Base-by-base conservation (phyloP, 371 early-diverging fungal genomes). In the Nematocida ausubeli region DNA sequence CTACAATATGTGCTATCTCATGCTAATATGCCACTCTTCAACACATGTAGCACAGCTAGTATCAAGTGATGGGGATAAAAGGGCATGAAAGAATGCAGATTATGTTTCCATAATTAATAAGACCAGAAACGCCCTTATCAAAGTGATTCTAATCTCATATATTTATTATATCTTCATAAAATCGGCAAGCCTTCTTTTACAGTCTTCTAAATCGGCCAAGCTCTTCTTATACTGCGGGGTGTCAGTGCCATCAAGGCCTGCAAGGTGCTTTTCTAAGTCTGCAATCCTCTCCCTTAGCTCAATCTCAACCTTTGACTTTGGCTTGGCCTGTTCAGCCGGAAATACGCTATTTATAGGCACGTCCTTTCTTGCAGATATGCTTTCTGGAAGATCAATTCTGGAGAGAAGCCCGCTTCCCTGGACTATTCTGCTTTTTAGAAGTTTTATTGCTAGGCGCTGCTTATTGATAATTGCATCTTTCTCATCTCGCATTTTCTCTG, bases 401-500 rank as follows among this genome's bases (percentile, higher is more conserved):
- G 12, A 24, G 7, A 24, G 2, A 35, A 35, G 24, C 7, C 19
- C 35, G 14, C 35, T 30, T 32, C 12, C 35, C 60, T 9, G 49
- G 0, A 47, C 19, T 24, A 70, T 5, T 40, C 63, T 72, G 65
- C 73, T 72, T 28, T 72, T 28, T 19, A 72, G 65, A 6, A 72
- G 50, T 50, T 72, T 72, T 49, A 72, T 72, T 7, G 35, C 28
- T 16, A 72, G 62, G 19, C 65, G 19, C 32, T 72, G 73, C 47
- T 72, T 72, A 66, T 72, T 72, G 1, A 72, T 72, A 7, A 72
- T 24, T 6, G 39, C 65, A 52, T 72, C 73, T 65, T 72, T 72
- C 32, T 72, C 62, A 9, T 72, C 73, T n/a, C 39, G 30, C 3
- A 64, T 39, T 22, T 50, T 35, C 19, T 72, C 73, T 72, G 39